Conservation (phyloP, 768 basidiomycete species). For the Tricholomella constricta region DNA sequence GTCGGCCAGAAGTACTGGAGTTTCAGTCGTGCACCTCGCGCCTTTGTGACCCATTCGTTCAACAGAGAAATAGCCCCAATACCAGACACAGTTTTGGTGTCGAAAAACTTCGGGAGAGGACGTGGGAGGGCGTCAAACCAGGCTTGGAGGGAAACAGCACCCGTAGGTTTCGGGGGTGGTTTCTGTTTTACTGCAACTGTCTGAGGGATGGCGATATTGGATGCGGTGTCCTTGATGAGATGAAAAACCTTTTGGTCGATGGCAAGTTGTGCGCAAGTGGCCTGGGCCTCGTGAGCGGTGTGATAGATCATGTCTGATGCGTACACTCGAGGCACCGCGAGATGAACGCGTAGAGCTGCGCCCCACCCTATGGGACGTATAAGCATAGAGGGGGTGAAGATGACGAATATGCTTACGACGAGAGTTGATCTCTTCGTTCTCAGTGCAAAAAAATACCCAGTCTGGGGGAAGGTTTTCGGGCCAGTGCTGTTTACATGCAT, state of each 20-base stretch:
- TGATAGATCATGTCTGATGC: background rate
- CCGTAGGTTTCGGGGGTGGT: background rate
- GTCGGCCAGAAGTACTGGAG: constrained; percentile 43
- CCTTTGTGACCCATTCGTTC: constrained; percentile 49
- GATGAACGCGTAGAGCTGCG: constrained; percentile 3
- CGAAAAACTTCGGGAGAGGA: constrained; percentile 60
- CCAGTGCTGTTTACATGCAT: background rate
- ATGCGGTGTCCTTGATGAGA: background rate
- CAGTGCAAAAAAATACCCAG: background rate
- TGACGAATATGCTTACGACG: background rate
- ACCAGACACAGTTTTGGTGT: constrained; percentile 45
- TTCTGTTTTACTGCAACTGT: background rate
- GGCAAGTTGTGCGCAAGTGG: constrained; percentile 1
- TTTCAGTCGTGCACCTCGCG: constrained; percentile 50
- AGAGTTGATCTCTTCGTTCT: background rate
- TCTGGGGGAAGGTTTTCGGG: background rate
- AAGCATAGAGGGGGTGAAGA: background rate
- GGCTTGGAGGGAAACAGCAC: constrained; percentile 46
- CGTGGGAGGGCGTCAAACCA: constrained; percentile 69
- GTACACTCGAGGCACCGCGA: background rate
- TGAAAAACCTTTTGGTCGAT: background rate
- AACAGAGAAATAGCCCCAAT: constrained; percentile 59
- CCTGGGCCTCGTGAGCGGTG: background rate
- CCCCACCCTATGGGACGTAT: constrained; percentile 1
- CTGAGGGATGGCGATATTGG: background rate